phyloP scores from a whole-genome alignment of 2,329 filamentous ascomycete genomes.

The Fusarium haematococcum region DNA sequence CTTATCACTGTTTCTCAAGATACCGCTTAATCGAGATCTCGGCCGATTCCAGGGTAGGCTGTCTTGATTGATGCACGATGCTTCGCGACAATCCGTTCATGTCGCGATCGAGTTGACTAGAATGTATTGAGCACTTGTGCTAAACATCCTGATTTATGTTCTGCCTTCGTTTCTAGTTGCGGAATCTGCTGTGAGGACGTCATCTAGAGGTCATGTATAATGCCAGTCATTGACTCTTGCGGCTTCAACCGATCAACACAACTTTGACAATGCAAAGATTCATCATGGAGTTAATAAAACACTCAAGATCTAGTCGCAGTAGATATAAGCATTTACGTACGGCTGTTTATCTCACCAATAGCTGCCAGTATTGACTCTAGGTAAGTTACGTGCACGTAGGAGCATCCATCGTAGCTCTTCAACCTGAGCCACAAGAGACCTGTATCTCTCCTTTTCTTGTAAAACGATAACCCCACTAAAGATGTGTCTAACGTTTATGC shows the following conservation, averaged over 20 bases:
- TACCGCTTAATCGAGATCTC: not conserved
- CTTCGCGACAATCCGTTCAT: not conserved
- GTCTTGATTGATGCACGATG: not conserved
- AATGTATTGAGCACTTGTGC: not conserved
- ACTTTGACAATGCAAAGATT: not conserved
- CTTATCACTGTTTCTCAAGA: not conserved
- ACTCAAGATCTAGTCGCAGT: accelerated
- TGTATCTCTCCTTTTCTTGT: not conserved
- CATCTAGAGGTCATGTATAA: no score
- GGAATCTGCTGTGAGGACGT: not conserved
- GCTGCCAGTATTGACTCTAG: not conserved
- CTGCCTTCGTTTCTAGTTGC: not conserved
- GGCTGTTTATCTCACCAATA: not conserved
- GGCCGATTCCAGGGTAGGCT: not conserved
- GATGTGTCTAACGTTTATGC: not conserved
- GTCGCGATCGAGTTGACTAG: not conserved
- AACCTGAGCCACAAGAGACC: not conserved
- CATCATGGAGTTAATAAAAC: not conserved
- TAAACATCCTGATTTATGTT: accelerated
- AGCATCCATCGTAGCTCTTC: not conserved
- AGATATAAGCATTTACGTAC: accelerated
- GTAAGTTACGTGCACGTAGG: not conserved
- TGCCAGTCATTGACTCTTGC: not conserved
- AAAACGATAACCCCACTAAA: no score
- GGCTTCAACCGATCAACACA: not conserved